Percentiles rank a stretch among this genome's conserved stretches.
These are phyloP conservation scores for Xylariales sp. DNA, from an alignment of 2,329 filamentous ascomycete species.

Conservation along the genomic window DNA sequence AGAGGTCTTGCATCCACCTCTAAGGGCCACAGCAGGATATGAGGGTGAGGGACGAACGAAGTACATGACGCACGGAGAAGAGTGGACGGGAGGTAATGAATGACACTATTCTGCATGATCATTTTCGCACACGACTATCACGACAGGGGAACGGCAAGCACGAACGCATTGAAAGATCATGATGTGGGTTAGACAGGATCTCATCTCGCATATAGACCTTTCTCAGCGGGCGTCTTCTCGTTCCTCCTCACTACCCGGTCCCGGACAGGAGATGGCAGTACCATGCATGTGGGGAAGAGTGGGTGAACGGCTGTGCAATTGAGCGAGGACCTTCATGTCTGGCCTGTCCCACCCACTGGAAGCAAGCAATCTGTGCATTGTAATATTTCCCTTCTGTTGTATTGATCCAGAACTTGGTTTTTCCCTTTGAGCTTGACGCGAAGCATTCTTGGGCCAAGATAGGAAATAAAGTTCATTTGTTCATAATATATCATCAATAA, in stretches of 20 bases:
- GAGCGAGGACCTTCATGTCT: too few species aligned
- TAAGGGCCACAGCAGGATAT: too few species aligned
- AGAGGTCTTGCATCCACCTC: slow-evolving; percentile 76
- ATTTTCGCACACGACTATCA: slow-evolving; percentile 12
- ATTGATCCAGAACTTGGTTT: slow-evolving; percentile 10
- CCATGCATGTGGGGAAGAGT: not conserved
- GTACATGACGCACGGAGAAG: too few species aligned
- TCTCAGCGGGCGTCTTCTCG: not conserved
- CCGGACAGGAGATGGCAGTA: too few species aligned
- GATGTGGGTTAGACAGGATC: slow-evolving; percentile 6
- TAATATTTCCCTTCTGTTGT: slow-evolving; percentile 21
- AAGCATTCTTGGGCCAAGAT: slow-evolving; percentile 27
- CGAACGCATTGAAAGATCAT: too few species aligned
- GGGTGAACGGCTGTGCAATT: not conserved
- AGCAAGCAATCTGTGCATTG: too few species aligned
- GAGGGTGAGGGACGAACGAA: too few species aligned
- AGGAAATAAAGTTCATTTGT: slow-evolving; percentile 28
- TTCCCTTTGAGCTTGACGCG: slow-evolving; percentile 17
- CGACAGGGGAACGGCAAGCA: too few species aligned
- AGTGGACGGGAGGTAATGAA: too few species aligned
- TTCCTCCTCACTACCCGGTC: not conserved
- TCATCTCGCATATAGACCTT: slow-evolving; percentile 9
- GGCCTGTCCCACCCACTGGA: too few species aligned
- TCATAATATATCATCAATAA: slow-evolving; percentile 21
- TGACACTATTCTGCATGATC: slow-evolving; percentile 21